Conservation (phyloP, 495 filamentous ascomycete genomes). For the Hypomontagnella monticulosa region DNA sequence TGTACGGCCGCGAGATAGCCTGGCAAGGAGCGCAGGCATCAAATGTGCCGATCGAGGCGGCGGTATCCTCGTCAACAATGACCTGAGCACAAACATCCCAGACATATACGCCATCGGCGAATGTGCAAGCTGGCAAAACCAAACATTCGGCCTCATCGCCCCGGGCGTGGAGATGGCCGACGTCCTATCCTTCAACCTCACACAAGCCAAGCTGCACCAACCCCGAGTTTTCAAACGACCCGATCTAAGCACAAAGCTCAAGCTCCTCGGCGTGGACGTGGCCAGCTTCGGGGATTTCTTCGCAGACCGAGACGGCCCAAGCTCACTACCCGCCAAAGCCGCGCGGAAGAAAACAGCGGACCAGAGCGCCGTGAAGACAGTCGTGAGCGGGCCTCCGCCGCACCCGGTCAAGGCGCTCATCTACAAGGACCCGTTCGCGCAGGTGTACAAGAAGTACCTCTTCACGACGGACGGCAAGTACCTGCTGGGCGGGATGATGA, state of each 20-base stretch:
- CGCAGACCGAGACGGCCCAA: slow-evolving; percentile 88
- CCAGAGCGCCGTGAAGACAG: slow-evolving; percentile 56
- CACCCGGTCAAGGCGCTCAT: slow-evolving; percentile 83
- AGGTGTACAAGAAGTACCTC: slow-evolving; percentile 97
- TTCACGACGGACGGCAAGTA: slow-evolving; percentile 94
- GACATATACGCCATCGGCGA: slow-evolving; percentile 93
- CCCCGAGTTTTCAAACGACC: slow-evolving; percentile 81
- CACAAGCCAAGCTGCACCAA: slow-evolving; percentile 77
- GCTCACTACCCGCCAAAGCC: slow-evolving; percentile 69
- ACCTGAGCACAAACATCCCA: slow-evolving; percentile 74
- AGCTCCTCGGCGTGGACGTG: slow-evolving; percentile 92
- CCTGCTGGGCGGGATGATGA: slow-evolving; percentile 97
- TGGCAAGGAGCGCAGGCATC: slow-evolving; percentile 77
- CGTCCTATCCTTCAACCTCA: slow-evolving; percentile 93
- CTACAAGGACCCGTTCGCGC: slow-evolving; percentile 91
- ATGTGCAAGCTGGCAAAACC: slow-evolving; percentile 92
- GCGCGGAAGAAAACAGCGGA: slow-evolving; percentile 51
- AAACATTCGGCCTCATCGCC: slow-evolving; percentile 93
- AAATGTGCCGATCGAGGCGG: slow-evolving; percentile 77
- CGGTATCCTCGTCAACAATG: slow-evolving; percentile 78
- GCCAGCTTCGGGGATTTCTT: slow-evolving; percentile 98
- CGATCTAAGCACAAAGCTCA: slow-evolving; percentile 93
- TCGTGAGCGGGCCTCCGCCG: slow-evolving; percentile 64
- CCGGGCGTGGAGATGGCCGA: slow-evolving; percentile 98
- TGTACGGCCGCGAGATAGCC: slow-evolving; percentile 83